These are phyloP conservation scores for Scorias spongiosa DNA, from an alignment of 2,329 filamentous ascomycete species.

Conservation along the genomic window DNA sequence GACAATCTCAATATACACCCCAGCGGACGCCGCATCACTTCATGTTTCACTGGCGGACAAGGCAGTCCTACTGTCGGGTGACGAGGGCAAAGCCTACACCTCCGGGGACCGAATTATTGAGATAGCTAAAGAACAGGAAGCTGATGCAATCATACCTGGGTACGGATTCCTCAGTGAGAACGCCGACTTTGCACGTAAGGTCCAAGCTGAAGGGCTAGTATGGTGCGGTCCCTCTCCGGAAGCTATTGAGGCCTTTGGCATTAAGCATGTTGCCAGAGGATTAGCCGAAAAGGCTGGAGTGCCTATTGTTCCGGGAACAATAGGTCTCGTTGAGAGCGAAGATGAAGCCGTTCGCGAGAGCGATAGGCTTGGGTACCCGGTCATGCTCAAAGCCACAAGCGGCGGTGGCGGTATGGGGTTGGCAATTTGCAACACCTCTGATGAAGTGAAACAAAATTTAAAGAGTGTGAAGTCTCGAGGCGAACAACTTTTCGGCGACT, in stretches of 20 bases:
- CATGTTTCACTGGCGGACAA: conserved; percentile 41
- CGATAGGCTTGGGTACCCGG: conserved; percentile 33
- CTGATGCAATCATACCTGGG: conserved; percentile 48
- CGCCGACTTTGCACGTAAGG: conserved; percentile 41
- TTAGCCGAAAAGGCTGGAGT: conserved; percentile 38
- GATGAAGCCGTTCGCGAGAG: conserved; percentile 32
- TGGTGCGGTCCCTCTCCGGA: conserved; percentile 45
- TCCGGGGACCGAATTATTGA: conserved; percentile 33
- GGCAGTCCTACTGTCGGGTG: conserved; percentile 34
- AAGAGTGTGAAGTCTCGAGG: conserved; percentile 54
- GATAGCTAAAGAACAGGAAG: conserved; percentile 34
- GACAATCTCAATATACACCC: conserved; percentile 44
- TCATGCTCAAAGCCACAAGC: conserved; percentile 41
- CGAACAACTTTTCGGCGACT: conserved; percentile 60
- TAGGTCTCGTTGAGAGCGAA: conserved; percentile 31
- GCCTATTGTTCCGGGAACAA: conserved; percentile 40
- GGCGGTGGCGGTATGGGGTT: conserved; percentile 71
- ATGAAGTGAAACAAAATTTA: conserved; percentile 52
- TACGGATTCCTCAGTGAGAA: conserved; percentile 55
- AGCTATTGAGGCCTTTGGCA: conserved; percentile 40
- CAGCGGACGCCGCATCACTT: conserved; percentile 38
- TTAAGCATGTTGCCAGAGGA: conserved; percentile 43
- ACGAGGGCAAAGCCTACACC: conserved; percentile 35
- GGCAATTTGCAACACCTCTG: conserved; percentile 53
- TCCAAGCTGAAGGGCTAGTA: conserved; percentile 38